phyloP scores from a whole-genome alignment of 2,329 filamentous ascomycete species.

The Diplocarpon mali region DNA sequence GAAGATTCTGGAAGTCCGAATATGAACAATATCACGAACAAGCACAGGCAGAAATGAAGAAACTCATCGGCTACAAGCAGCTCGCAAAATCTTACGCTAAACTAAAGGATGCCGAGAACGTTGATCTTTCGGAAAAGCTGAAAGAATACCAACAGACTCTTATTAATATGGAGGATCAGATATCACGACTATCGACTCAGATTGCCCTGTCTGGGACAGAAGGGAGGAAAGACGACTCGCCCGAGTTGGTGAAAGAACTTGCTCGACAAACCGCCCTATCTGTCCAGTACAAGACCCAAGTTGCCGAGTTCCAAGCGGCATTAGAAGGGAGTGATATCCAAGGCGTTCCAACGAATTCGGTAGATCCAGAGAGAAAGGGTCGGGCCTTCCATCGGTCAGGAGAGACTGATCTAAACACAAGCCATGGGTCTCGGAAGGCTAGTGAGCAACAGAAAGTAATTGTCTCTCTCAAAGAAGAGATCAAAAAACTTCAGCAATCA shows the following conservation, averaged over 20 bases:
- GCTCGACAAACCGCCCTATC: slow-evolving; percentile 46
- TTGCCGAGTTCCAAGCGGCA: slow-evolving; percentile 47
- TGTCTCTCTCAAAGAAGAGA: slow-evolving; percentile 39
- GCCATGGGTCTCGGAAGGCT: slow-evolving; percentile 43
- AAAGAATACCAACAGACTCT: slow-evolving; percentile 58
- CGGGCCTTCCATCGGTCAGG: slow-evolving; percentile 39
- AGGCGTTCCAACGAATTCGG: slow-evolving; percentile 23
- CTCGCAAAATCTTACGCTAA: slow-evolving; percentile 69
- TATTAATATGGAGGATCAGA: slow-evolving; percentile 49
- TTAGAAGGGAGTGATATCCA: slow-evolving; percentile 28
- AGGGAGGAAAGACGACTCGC: slow-evolving; percentile 34
- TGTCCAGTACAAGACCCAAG: slow-evolving; percentile 45
- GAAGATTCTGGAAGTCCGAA: slow-evolving; percentile 70
- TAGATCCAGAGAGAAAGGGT: slow-evolving; percentile 28
- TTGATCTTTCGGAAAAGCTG: slow-evolving; percentile 53
- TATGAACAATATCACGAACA: slow-evolving; percentile 64
- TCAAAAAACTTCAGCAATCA: slow-evolving; percentile 40
- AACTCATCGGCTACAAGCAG: slow-evolving; percentile 69
- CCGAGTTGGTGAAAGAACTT: slow-evolving; percentile 41
- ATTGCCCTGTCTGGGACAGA: slow-evolving; percentile 33
- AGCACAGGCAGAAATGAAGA: slow-evolving; percentile 63
- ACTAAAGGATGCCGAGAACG: slow-evolving; percentile 63
- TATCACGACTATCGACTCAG: slow-evolving; percentile 48
- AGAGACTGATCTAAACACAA: slow-evolving; percentile 40
- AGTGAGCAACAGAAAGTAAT: slow-evolving; percentile 43